A percentile compares a stretch with the other conserved stretches of the same genome.
phyloP scores from a whole-genome alignment of 2,329 filamentous ascomycete genomes.

The Xylariaceae sp. region DNA sequence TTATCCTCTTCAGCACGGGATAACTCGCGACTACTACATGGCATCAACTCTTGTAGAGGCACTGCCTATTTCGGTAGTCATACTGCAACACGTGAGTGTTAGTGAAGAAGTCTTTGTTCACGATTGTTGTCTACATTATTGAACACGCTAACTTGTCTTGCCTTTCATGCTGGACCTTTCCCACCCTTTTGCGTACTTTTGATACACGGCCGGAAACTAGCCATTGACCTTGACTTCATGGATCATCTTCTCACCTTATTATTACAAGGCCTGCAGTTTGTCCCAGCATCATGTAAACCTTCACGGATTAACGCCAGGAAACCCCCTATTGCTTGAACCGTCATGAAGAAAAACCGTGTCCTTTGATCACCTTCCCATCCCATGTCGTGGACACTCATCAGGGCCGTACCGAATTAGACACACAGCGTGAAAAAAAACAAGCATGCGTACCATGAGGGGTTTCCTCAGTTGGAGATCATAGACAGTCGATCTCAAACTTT shows the following conservation, averaged over 20 bases:
- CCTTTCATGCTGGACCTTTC: too few relatives aligned
- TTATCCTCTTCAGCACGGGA: too few relatives aligned
- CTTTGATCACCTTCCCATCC: background rate
- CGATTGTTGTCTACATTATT: too few relatives aligned
- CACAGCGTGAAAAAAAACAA: background rate
- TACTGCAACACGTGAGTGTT: too few relatives aligned
- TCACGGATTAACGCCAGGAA: background rate
- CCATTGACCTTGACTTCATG: background rate
- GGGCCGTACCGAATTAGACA: background rate
- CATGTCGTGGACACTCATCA: background rate
- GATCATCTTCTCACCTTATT: background rate
- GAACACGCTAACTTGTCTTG: too few relatives aligned
- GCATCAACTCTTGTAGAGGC: too few relatives aligned
- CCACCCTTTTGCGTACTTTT: background rate
- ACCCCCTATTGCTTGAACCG: background rate
- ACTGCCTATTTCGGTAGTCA: too few relatives aligned
- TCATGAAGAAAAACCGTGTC: background rate
- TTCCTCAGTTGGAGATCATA: background rate
- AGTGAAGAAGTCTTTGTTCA: too few relatives aligned
- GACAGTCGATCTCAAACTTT: slow-evolving; percentile 7
- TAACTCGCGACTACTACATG: too few relatives aligned
- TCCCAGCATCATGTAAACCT: background rate
- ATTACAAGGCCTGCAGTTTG: background rate
- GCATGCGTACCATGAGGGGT: background rate
- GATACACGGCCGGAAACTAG: background rate